Evolutionary conservation across 108 stramenopile species (phyloP), one percentile per base, ranked within the genome.

Genomic region (Cyclotella baltica): DNA sequence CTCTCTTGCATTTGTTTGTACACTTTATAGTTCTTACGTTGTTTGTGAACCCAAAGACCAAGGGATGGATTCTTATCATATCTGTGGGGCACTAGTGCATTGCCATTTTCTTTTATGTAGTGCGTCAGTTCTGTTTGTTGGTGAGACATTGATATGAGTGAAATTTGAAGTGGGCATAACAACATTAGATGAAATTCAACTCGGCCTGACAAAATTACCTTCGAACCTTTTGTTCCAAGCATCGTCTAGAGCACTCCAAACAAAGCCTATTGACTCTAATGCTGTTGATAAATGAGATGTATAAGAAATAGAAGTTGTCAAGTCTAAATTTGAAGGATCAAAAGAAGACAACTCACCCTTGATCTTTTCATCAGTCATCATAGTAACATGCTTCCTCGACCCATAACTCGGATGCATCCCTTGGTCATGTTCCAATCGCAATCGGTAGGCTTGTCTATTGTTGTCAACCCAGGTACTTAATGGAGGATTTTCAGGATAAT

Each of bases 31-130:
- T 72, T 69, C n/a, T 57, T 57, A 33, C 88, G 58, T 67, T 89
- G 86, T 28, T 84, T 80, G 13, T 62, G 67, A 27, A 89, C 85
- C 88, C 88, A 89, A 4, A 40, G 16, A 29, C 84, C 88, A 36
- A 89, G 52, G 19, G 53, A 52, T 62, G 70, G 43, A 66, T 84
- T 79, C 11, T 75, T 36, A 18, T 73, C 65, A 46, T 83, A 74
- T 13, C 62, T 75, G 43, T 40, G 38, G 27, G 88, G 88, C 8
- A 86, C 82, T 33, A 82, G 30, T 43, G 85, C 48, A 62, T 85
- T 61, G 9, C 88, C 88, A 37, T 86, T 73, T 23, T 78, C 74
- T 57, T 74, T 53, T 0, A 57, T 58, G 66, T 86, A 89, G 30
- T 62, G 35, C 58, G 35, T 34, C 18, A 77, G 72, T 38, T 86